Conservation (phyloP, 2,329 filamentous ascomycete species). For the Cylindrodendrum hubeiense region DNA sequence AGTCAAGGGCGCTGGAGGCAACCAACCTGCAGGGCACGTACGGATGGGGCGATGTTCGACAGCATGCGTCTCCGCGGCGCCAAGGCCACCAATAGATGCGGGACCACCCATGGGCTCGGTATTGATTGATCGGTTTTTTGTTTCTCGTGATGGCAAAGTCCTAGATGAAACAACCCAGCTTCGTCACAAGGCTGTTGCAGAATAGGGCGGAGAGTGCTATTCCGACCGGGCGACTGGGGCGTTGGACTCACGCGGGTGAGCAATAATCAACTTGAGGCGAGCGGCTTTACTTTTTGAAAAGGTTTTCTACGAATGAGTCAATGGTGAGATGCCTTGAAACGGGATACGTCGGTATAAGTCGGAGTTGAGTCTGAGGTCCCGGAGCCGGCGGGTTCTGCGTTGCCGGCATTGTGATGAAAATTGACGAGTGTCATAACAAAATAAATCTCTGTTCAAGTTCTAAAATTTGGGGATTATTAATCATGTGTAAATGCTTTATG, state of each 20-base stretch:
- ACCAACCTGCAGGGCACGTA: slow-evolving; percentile 25
- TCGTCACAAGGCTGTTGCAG: background rate
- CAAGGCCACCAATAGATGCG: slow-evolving; percentile 7
- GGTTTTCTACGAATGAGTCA: background rate
- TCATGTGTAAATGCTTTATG: too few relatives aligned
- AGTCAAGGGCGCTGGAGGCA: slow-evolving; percentile 16
- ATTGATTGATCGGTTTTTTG: background rate
- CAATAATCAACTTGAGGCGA: background rate
- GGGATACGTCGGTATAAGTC: background rate
- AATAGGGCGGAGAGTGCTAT: background rate
- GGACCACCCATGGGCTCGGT: background rate
- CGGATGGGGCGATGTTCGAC: slow-evolving; percentile 9
- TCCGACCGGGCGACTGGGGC: too few relatives aligned
- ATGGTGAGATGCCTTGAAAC: background rate
- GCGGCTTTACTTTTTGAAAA: background rate
- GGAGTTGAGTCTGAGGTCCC: background rate
- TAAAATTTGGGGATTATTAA: too few relatives aligned
- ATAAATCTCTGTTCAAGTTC: too few relatives aligned
- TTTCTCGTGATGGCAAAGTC: slow-evolving; percentile 3
- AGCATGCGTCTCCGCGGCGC: background rate
- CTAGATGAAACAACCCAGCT: background rate
- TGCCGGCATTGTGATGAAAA: background rate
- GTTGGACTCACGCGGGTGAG: background rate
- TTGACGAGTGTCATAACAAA: too few relatives aligned
- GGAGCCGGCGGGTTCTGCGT: background rate